Evolutionary conservation across 495 filamentous ascomycete genomes (phyloP), one percentile per base, ranked within the genome.

Genomic region (Neurospora pannonica): DNA sequence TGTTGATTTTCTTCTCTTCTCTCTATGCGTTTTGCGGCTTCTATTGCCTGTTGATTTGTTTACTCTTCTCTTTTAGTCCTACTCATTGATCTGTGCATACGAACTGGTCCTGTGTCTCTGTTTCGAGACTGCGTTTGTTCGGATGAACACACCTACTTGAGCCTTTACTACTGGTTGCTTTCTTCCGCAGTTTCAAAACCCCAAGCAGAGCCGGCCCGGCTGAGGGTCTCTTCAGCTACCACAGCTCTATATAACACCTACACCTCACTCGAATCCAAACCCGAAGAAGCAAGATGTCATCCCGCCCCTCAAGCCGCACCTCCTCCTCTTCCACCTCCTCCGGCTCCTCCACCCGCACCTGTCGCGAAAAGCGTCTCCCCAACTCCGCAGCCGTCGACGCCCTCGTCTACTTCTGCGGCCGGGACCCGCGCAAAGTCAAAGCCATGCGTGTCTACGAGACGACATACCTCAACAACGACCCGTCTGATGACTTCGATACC

Each of bases 381-480:
- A 70, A 80, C 71, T 78, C 71, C 3, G 3, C n/a, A 13, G 72
- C 79, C 42, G 74, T 80, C 71, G 76, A 76, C 36, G 54, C 74
- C 1, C 42, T 81, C 31, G 69, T 80, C 38, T 82, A 75, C 34
- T 75, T 78, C 71, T 74, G 72, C 43, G 78, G 80, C 6, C 75
- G 77, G 17, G 24, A 76, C 11, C 80, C 80, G 1, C 72, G 73
- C 9, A 75, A 78, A n/a, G 77, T 77, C 24, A 80, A 77, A 70
- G 73, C 39, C 48, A 46, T 81, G 37, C 74, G 77, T 19, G 75
- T 78, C 38, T 78, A 78, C 71, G 72, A 77, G 39, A 77, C 77
- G 1, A 72, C 46, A 0, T 79, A 72, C 54, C 46, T 73, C 70
- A 73, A 77, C 38, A 17, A 67, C 54, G 28, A 34, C 24, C 0